Evolutionary conservation across 2,329 filamentous ascomycete species (phyloP), one percentile per base, ranked within the genome.

Genomic region (Cryphonectria nitschkei): DNA sequence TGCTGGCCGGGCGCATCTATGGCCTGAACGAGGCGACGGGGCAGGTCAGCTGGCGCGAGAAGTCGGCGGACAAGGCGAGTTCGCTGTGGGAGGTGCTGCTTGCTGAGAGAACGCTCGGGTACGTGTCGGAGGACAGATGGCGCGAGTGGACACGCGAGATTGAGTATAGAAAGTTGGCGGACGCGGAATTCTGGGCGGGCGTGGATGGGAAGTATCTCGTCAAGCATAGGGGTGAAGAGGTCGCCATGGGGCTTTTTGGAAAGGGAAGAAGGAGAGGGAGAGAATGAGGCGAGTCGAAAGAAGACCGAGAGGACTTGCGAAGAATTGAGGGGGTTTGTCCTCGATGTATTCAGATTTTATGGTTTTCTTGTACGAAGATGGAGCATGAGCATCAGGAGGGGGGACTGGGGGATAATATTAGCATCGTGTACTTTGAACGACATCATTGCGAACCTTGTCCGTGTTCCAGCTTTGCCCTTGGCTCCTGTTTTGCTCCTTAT

Each of bases 11-110:
- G 26, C 54, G 54, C 13, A n/a, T 62, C 14, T 62, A 62, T 9
- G 58, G 34, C 19, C 19, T 62, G 29, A 62, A 39, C 58, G 58
- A 62, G 58, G 58, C 58, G 58, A 39, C 54, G 29, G 3, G 54
- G 26, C 16, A 58, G 26, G 54, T 32, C 26, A 41, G 0, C 58
- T 62, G 32, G 58, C 34, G 19, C 37, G 60, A 63, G 16, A 63
- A 39, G 60, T 5, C n/a, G 22, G 37, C 19, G 60, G 22, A 11
- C 13, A 37, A 16, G 60, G 19, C 13, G 60, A 3, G 3, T 2
- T 14, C 29, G 46, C 60, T 39, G 60, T 63, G 60, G 60, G 37
- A 63, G 22, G 34, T 63, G 4, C 37, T 63, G 11, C 22, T 39
- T 5, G 34, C 34, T 0, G 37, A 29, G 37, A 63, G 60, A 11